Evolutionary conservation across 2,329 filamentous ascomycete genomes (phyloP), one percentile per base, ranked within the genome.

Genomic region (Neocucurbitaria cava): DNA sequence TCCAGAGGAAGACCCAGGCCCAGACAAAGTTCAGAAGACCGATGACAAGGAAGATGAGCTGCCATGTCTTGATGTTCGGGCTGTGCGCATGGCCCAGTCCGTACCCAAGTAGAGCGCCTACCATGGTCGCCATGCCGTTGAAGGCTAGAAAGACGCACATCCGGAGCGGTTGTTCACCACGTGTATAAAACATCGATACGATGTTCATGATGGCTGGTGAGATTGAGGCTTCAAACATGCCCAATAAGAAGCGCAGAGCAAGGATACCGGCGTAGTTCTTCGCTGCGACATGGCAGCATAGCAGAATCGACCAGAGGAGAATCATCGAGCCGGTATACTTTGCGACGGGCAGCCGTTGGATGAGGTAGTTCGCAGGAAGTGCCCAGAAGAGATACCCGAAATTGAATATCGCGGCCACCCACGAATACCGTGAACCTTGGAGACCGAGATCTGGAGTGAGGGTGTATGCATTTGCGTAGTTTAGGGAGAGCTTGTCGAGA

Each of bases 351-450:
- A 76, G 59, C 0, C 70, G 65, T 36, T 77, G 74, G 24, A 77
- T 75, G 2, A 77, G 58, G 23, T 76, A 68, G 50, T 76, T 77
- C 31, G 75, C 73, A 0, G 76, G 76, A 0, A 77, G 58, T 0
- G 74, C 76, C 71, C 75, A 78, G 60, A 78, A 75, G 10, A 79
- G 64, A 55, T 78, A 80, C 2, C 77, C 77, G 38, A 79, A 77
- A 56, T 79, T 78, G 69, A 79, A 78, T 46, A 78, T 76, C 15
- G 76, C 75, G 8, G 76, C 76, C 1, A 77, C 71, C 76, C 75
- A 79, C 20, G 66, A 69, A 59, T 78, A 79, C n/a, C 74, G 70
- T 43, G 71, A 68, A 10, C 76, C 69, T 55, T 72, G 46, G 21
- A 75, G 65, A 1, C 65, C 69, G 4, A 77, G 70, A 56, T 77